Base-by-base conservation (phyloP, 176 grass and related monocot genomes). In the Pharus latifolius region DNA sequence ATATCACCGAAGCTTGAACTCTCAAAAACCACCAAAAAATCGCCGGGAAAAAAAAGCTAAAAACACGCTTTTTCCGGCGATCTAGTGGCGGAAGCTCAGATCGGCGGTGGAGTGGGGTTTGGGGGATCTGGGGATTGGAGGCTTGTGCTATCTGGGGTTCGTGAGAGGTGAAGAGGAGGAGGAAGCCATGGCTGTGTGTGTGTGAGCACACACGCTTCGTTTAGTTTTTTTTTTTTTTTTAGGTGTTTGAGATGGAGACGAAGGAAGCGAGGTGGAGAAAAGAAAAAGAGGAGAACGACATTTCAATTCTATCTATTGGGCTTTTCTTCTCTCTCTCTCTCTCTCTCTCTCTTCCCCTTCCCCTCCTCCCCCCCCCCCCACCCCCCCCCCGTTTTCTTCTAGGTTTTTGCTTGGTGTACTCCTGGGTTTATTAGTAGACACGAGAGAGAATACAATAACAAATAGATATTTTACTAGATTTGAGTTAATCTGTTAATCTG, bases 61-160 rank as follows among this genome's bases (percentile, higher is more conserved):
- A 64, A 79, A 56, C 18, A 70, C 15, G 78, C 65, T 49, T 65
- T 35, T 75, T 72, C 44, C 19, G 23, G 50, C 75, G 49, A 86
- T 58, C 78, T 86, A 76, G 72, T 41, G 11, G 45, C 43, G 31
- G 25, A 3, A 17, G 26, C 33, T 43, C 47, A 65, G 83, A 86
- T 86, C 77, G 26, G 59, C 27, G 50, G 1, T 3, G 31, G 41
- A 50, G 7, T 0, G 54, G 20, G 1, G 57, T 1, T 8, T 8
- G 11, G 49, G 42, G 55, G 63, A 31, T 67, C 45, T 12, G 19
- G 34, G 24, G 56, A 6, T 7, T 2, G 28, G 31, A 3, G 5
- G 2, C 62, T 34, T 14, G 70, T 27, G 65, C 77, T 86, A 86
- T 64, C 65, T 86, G 76, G 72, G 85, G 85, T 83, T 83, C 70